Evolutionary conservation across 305 asterid species (phyloP).

Genomic region (Rubia occidens): DNA sequence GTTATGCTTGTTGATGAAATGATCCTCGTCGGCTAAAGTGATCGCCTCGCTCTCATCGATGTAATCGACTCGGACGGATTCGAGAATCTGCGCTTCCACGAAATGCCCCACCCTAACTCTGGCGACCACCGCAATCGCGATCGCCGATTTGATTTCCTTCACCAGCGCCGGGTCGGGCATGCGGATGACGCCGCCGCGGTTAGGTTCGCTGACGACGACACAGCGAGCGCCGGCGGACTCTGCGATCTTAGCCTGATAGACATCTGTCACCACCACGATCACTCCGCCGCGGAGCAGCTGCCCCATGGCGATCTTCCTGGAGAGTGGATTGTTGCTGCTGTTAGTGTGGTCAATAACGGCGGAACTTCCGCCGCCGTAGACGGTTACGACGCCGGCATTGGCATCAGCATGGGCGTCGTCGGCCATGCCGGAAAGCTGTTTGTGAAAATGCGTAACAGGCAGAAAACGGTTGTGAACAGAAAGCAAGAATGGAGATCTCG

Average conservation of each 20-base stretch:
- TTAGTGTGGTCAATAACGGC: constrained; percentile 60
- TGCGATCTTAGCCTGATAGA: constrained; percentile 64
- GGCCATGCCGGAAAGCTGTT: constrained; percentile 40
- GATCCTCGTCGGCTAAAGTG: constrained; percentile 55
- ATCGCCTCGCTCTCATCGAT: constrained; percentile 64
- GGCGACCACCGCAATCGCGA: constrained; percentile 60
- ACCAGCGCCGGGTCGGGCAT: constrained; percentile 69
- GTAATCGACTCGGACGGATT: constrained; percentile 61
- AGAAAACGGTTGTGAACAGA: not conserved
- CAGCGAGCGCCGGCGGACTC: constrained; percentile 81
- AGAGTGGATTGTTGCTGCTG: constrained; percentile 50
- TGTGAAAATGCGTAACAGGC: constrained; percentile 19
- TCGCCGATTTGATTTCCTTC: constrained; percentile 55
- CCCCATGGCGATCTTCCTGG: constrained; percentile 61
- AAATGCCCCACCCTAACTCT: constrained; percentile 72
- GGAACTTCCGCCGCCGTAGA: constrained; percentile 42
- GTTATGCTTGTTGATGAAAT: constrained; percentile 72
- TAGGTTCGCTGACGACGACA: constrained; percentile 45
- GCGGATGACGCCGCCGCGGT: constrained; percentile 45
- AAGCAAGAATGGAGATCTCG: not conserved
- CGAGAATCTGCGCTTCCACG: constrained; percentile 78
- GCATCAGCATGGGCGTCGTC: constrained; percentile 27
- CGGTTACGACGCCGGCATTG: constrained; percentile 54
- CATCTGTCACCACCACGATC: constrained; percentile 43
- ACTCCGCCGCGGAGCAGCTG: constrained; percentile 85